These are phyloP conservation scores for Coemansia sp. DNA, from an alignment of 192 early-diverging fungal species.

Conservation along the genomic window DNA sequence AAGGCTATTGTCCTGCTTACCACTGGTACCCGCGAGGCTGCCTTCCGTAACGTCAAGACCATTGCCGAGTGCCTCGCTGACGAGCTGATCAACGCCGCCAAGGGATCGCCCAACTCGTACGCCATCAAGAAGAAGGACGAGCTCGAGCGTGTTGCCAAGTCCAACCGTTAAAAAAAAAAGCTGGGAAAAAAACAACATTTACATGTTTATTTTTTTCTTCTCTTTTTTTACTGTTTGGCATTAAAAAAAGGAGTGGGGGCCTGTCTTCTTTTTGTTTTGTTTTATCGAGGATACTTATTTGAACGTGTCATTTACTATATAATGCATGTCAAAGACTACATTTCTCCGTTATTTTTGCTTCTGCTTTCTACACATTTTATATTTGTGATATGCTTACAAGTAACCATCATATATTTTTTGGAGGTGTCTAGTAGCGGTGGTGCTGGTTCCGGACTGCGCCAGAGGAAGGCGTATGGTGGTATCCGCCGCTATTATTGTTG, in stretches of 20 bases:
- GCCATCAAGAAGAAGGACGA: slow-evolving; percentile 99
- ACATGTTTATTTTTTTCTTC: too few species aligned
- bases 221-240: too few species aligned
- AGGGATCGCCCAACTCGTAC: slow-evolving; percentile 99
- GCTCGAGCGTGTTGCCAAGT: slow-evolving; percentile 72
- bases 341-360: too few species aligned
- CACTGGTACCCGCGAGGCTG: slow-evolving; percentile 95
- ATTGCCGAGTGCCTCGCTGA: slow-evolving; percentile 99
- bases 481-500: background rate
- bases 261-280: slow-evolving; percentile 5
- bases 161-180: slow-evolving; percentile 55
- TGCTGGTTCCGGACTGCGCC: background rate
- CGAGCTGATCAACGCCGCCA: slow-evolving; percentile 98
- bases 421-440: background rate
- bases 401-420: too few species aligned
- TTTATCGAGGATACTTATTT: background rate
- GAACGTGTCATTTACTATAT: background rate
- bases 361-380: background rate
- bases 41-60: slow-evolving; percentile 99
- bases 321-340: slow-evolving; percentile 1
- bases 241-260: too few species aligned
- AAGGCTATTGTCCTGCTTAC: slow-evolving; percentile 93
- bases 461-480: background rate
- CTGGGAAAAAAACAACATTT: too few species aligned
- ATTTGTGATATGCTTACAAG: background rate